Conservation (phyloP, 2,329 filamentous ascomycete species). For the Setomelanomma holmii region DNA sequence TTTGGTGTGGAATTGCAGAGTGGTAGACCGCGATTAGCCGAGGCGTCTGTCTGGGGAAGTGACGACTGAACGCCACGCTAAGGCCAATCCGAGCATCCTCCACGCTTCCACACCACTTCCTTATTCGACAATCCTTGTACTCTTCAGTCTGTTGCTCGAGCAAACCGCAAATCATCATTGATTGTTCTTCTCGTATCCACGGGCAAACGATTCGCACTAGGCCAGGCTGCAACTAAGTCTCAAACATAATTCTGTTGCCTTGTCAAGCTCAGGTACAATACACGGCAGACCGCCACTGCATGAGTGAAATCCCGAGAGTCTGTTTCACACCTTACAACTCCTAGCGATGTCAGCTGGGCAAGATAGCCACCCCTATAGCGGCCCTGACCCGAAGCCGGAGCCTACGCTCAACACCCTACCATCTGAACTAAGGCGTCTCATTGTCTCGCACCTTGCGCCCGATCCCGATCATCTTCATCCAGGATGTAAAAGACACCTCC, state of each 20-base stretch:
- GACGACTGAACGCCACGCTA: neutral
- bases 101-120: neutral
- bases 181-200: too few species aligned
- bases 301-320: too few species aligned
- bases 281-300: too few species aligned
- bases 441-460: conserved; percentile 20
- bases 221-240: too few species aligned
- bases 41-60: conserved; percentile 6
- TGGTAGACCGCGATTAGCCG: conserved; percentile 24
- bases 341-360: neutral
- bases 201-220: too few species aligned
- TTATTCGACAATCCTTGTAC: too few species aligned
- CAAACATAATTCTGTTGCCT: too few species aligned
- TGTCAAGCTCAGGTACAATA: too few species aligned
- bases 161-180: too few species aligned
- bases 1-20: neutral
- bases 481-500: conserved; percentile 17
- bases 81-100: neutral
- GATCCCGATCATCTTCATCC: conserved; percentile 3
- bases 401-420: conserved; percentile 17
- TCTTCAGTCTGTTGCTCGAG: too few species aligned
- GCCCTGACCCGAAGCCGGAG: neutral
- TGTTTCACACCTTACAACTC: neutral
- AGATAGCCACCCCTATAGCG: neutral
- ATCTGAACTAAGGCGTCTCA: conserved; percentile 20